A percentile compares a stretch with the other conserved stretches of the same genome.
These are phyloP conservation scores for Herpotrichia juniperi DNA, from an alignment of 2,329 filamentous ascomycete species.

Conservation along the genomic window DNA sequence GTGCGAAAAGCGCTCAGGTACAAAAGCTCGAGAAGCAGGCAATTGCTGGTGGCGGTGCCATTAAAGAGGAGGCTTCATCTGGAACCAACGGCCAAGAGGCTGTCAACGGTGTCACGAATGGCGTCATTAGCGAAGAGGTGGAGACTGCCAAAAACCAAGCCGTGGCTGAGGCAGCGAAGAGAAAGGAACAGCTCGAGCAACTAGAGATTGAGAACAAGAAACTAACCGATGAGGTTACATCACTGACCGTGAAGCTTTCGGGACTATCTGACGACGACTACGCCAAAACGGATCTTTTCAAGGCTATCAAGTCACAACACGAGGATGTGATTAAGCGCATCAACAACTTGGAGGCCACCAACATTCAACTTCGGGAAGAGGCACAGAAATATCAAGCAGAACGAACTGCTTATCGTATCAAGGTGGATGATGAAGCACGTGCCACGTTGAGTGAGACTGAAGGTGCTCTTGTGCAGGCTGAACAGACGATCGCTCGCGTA, in stretches of 20 bases:
- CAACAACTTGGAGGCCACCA: constrained; percentile 89
- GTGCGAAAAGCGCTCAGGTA: constrained; percentile 85
- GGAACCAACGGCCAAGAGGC: constrained; percentile 58
- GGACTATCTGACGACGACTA: constrained; percentile 91
- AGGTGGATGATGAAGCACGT: constrained; percentile 82
- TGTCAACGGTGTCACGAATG: constrained; percentile 65
- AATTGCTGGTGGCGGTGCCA: constrained; percentile 26
- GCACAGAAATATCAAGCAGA: constrained; percentile 85
- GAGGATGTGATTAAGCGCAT: constrained; percentile 92
- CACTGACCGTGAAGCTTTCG: constrained; percentile 70
- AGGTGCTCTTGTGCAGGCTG: constrained; percentile 77
- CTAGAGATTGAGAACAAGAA: constrained; percentile 79
- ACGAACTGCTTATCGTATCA: constrained; percentile 77
- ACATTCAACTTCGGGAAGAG: constrained; percentile 83
- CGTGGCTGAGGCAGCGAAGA: constrained; percentile 75
- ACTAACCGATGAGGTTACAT: constrained; percentile 78
- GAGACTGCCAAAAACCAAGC: constrained; percentile 80
- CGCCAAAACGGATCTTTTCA: constrained; percentile 90
- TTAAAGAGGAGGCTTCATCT: constrained; percentile 49
- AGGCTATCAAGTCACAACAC: constrained; percentile 84
- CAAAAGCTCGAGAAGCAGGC: constrained; percentile 92
- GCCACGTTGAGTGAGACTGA: constrained; percentile 77
- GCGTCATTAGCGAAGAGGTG: constrained; percentile 67
- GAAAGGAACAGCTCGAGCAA: constrained; percentile 85
- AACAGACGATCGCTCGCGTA: constrained; percentile 85